Percentiles rank a stretch among this genome's conserved stretches.
Evolutionary conservation across 2,329 filamentous ascomycete species (phyloP).

Genomic region (Penicillium paneum): DNA sequence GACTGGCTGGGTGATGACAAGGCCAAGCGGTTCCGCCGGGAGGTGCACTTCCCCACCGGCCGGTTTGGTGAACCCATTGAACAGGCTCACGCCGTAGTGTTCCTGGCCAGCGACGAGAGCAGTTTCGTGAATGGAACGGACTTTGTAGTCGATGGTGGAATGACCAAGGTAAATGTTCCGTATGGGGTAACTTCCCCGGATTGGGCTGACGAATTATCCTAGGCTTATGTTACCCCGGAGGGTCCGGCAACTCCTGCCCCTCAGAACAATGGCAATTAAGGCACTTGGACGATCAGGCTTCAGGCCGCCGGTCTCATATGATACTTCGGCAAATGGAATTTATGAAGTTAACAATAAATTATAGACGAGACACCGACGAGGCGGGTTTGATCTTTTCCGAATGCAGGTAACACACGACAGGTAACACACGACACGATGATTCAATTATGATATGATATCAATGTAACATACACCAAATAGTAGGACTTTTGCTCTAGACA

Average conservation of each 20-base stretch:
- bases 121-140: conserved; percentile 89
- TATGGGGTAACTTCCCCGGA: not conserved
- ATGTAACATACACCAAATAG: not conserved
- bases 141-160: conserved; percentile 92
- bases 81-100: conserved; percentile 84
- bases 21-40: conserved; percentile 74
- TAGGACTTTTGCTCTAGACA: too few species aligned
- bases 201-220: conserved; percentile 10
- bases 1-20: conserved; percentile 89
- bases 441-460: not conserved
- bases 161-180: conserved; percentile 59
- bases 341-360: not conserved
- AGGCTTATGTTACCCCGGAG: conserved; percentile 69
- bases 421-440: not conserved
- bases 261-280: conserved; percentile 43
- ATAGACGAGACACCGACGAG: not conserved
- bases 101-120: conserved; percentile 81
- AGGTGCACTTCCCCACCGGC: conserved; percentile 84
- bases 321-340: not conserved
- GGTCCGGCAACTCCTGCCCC: conserved; percentile 55
- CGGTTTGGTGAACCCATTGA: conserved; percentile 92
- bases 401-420: not conserved
- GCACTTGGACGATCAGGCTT: not conserved
- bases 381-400: not conserved
- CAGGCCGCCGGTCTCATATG: not conserved